Evolutionary conservation across 805 yeast genomes (phyloP), one percentile per base, ranked within the genome.

Genomic region (Wickerhamiella vanderwaltii): DNA sequence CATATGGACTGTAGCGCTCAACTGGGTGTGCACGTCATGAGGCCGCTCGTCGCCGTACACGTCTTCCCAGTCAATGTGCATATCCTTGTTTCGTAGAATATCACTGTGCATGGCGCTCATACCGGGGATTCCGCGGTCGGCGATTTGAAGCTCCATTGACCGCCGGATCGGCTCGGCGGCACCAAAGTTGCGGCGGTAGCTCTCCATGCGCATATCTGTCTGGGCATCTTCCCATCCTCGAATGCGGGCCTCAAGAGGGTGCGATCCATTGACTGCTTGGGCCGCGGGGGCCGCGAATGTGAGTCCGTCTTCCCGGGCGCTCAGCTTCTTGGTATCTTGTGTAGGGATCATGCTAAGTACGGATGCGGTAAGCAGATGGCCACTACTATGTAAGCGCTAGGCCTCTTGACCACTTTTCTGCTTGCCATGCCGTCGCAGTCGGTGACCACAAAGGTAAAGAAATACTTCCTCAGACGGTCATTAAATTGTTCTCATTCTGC

Each of bases 141-240:
- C 79, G 19, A 88, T 71, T 43, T 74, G 67, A 55, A 83, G 64
- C 54, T 91, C 98, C 95, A 91, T 86, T 24, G 78, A 75, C 55
- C 96, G 72, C 56, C 79, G 79, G 60, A 88, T 80, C 6, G 98
- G 96, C 55, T 83, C 97, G 9, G 91, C 95, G 36, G 88, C 75
- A 12, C 98, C 98, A 59, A 81, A 86, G 13, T 82, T 63, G 50
- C 93, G 73, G 57, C 94, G 73, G 61, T 82, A 78, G 46, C 75
- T 75, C 57, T 86, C 91, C 65, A 87, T 54, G 53, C 75, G 76
- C 49, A 78, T 65, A 23, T 75, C 75, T 25, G 71, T 71, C 55
- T 85, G 86, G 9, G 79, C 79, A 33, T 67, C 64, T 18, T 86
- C 93, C 96, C 96, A 91, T 53, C 75, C 71, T 43, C 65, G 61